Conservation (phyloP, 78 protist genomes). For the Tieghemostelium lacteum region DNA sequence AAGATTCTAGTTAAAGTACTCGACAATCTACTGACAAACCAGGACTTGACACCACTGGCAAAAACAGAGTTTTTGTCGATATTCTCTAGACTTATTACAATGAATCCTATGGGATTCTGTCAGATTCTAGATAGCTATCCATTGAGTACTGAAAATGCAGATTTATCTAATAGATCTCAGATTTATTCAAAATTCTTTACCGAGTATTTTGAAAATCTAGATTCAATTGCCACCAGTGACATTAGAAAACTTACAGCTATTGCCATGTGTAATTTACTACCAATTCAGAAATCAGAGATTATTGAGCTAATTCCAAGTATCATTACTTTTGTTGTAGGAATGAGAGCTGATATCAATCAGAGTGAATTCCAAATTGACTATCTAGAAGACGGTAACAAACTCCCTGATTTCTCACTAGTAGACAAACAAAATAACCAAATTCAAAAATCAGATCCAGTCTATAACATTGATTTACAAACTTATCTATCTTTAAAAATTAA, state of each 20-base stretch:
- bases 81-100: slow-evolving; percentile 10
- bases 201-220: slow-evolving; percentile 13
- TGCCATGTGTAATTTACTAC: slow-evolving; percentile 31
- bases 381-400: slow-evolving; percentile 2
- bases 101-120: slow-evolving; percentile 23
- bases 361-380: not conserved
- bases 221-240: slow-evolving; percentile 14
- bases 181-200: not conserved
- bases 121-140: slow-evolving; percentile 21
- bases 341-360: slow-evolving; percentile 32
- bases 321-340: slow-evolving; percentile 24
- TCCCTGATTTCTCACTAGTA: slow-evolving; percentile 7
- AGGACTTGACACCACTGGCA: too few species aligned
- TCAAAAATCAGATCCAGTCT: slow-evolving; percentile 5
- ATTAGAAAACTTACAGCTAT: slow-evolving; percentile 35
- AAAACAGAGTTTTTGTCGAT: slow-evolving; percentile 2
- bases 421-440: slow-evolving; percentile 3
- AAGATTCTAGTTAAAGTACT: not conserved
- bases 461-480: slow-evolving; percentile 1
- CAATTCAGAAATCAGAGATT: slow-evolving; percentile 9
- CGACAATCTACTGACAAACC: not conserved
- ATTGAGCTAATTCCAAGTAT: not conserved
- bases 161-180: not conserved
- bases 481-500: slow-evolving; percentile 39
- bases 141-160: not conserved